Conservation (phyloP, 2,329 filamentous ascomycete species). For the Xylaria sp. region DNA sequence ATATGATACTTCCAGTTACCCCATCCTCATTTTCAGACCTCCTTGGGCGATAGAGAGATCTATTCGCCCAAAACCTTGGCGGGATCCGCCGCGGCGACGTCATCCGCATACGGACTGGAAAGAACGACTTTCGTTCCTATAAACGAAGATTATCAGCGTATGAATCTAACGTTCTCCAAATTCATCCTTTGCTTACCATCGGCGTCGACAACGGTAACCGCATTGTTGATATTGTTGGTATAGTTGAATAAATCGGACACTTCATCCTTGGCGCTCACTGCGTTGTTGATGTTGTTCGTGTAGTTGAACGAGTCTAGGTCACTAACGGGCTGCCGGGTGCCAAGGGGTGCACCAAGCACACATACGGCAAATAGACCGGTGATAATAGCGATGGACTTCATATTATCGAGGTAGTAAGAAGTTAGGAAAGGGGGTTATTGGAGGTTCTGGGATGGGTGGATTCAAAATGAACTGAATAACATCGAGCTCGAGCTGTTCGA, state of each 20-base stretch:
- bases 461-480: neutral
- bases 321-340: neutral
- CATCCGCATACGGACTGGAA: conserved; percentile 25
- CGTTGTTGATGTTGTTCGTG: conserved; percentile 27
- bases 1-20: too few relatives aligned
- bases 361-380: conserved; percentile 9
- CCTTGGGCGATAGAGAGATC: neutral
- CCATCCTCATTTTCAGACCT: neutral
- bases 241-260: conserved; percentile 18
- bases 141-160: neutral
- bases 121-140: conserved; percentile 25
- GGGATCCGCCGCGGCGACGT: conserved; percentile 14
- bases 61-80: conserved; percentile 18
- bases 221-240: conserved; percentile 26
- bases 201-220: conserved; percentile 8
- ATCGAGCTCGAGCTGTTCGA: neutral
- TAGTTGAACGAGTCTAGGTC: conserved; percentile 23
- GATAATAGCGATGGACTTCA: conserved; percentile 24
- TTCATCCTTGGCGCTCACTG: neutral
- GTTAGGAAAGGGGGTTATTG: neutral
- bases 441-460: neutral
- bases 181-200: conserved; percentile 13
- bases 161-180: neutral
- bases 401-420: neutral
- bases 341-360: conserved; percentile 20